A percentile compares a stretch with the other conserved stretches of the same genome.
Conservation (phyloP, 2,329 filamentous ascomycete genomes). For the Aspergillus amoenus region DNA sequence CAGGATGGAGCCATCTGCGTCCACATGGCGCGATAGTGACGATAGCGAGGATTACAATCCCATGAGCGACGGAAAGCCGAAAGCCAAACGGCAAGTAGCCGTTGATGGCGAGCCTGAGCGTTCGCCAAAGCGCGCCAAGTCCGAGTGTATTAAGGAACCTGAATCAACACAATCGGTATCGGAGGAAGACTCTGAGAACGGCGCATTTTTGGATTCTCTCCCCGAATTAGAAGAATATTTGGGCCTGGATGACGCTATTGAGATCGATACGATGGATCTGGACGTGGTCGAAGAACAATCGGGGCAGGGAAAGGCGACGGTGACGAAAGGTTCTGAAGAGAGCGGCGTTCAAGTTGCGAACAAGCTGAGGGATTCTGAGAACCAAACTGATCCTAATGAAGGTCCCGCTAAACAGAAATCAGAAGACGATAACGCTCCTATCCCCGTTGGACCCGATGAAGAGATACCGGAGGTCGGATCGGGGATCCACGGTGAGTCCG, state of each 20-base stretch:
- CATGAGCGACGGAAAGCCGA: not conserved
- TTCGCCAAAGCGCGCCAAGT: not conserved
- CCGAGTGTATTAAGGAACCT: not conserved
- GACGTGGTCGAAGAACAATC: not conserved
- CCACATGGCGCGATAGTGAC: conserved; percentile 37
- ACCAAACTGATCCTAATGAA: not conserved
- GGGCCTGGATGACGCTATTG: too few species aligned
- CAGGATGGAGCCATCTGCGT: not conserved
- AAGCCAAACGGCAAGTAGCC: not conserved
- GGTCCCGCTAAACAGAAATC: too few species aligned
- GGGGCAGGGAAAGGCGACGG: not conserved
- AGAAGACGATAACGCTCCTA: not conserved
- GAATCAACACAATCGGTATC: not conserved
- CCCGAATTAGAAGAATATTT: not conserved
- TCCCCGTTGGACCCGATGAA: too few species aligned
- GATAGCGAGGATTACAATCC: conserved; percentile 36
- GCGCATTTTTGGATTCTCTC: conserved; percentile 1
- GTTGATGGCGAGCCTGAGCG: not conserved
- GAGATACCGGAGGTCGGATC: too few species aligned
- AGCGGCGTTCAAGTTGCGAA: not conserved
- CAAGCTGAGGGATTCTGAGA: not conserved
- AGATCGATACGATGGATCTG: not conserved
- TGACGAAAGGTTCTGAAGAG: not conserved
- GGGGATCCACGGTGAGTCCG: too few species aligned
- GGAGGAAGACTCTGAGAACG: not conserved